Percentiles rank a stretch among this genome's conserved stretches.
These are phyloP conservation scores for Nakazawaea populi DNA, from an alignment of 805 yeast species.

Conservation along the genomic window DNA sequence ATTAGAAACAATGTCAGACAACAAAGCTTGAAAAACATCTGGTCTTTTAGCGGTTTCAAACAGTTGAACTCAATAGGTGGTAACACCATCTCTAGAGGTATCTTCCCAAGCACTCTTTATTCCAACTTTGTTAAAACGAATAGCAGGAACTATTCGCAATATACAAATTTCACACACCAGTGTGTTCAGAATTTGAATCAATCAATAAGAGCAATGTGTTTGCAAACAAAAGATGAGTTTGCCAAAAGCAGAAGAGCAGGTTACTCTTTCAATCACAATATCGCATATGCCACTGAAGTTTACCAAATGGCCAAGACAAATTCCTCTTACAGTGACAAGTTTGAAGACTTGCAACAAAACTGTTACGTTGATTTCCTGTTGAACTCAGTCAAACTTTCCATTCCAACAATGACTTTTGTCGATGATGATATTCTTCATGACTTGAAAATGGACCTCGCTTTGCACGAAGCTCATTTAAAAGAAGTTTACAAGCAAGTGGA, in stretches of 20 bases:
- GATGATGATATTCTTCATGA: conserved; percentile 37
- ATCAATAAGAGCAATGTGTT: conserved; percentile 32
- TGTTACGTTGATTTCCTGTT: conserved; percentile 55
- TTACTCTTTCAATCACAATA: conserved; percentile 12
- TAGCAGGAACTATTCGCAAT: conserved; percentile 32
- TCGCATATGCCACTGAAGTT: conserved; percentile 24
- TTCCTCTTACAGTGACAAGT: conserved; percentile 15
- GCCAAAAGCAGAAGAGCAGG: conserved; percentile 8
- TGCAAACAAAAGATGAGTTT: conserved; percentile 22
- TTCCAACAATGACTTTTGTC: conserved; percentile 37
- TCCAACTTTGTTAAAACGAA: conserved; percentile 28
- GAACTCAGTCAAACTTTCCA: conserved; percentile 25
- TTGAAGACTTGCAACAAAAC: conserved; percentile 26
- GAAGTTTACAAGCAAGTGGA: conserved; percentile 38
- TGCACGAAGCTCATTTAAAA: conserved; percentile 34
- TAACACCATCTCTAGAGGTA: conserved; percentile 14
- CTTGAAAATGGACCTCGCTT: conserved; percentile 29
- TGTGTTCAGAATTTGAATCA: conserved; percentile 55
- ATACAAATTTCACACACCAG: conserved; percentile 38
- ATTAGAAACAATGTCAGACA: not conserved
- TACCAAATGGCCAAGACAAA: conserved; percentile 29
- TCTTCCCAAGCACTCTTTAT: conserved; percentile 26
- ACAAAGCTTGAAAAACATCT: conserved; percentile 7
- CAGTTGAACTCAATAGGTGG: conserved; percentile 1
- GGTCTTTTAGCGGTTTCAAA: conserved; percentile 7